Percentiles rank a stretch among this genome's conserved stretches.
Evolutionary conservation across 192 early-diverging fungal species (phyloP).

Genomic region (Phycomyces nitens): DNA sequence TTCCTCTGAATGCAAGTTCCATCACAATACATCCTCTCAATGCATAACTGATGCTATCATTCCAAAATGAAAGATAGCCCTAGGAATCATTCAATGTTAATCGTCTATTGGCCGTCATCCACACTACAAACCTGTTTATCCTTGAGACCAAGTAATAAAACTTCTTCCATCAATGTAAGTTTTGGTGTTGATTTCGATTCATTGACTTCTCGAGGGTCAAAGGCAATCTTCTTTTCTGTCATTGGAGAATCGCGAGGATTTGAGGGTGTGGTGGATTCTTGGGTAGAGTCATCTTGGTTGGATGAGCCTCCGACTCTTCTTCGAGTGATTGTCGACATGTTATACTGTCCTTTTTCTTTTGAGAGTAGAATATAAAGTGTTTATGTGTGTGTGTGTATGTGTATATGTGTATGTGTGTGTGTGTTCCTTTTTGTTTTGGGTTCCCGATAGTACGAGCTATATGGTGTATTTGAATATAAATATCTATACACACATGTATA

Average conservation of each 20-base stretch:
- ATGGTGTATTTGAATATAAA: too few relatives aligned
- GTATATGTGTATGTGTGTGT: background rate
- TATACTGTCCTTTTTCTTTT: too few relatives aligned
- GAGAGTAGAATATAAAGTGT: too few relatives aligned
- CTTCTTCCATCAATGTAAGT: constrained; percentile 95
- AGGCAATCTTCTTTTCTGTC: constrained; percentile 40
- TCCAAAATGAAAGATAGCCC: constrained; percentile 98
- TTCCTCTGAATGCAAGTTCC: constrained; percentile 89
- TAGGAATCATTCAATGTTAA: constrained; percentile 31
- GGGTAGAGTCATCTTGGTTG: constrained; percentile 8
- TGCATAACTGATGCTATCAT: constrained; percentile 97
- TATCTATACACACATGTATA: background rate
- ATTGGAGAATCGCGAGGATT: background rate
- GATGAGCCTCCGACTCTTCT: constrained; percentile 22
- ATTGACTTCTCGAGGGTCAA: constrained; percentile 55
- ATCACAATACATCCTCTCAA: constrained; percentile 93
- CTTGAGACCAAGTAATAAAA: constrained; percentile 90
- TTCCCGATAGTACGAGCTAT: too few relatives aligned
- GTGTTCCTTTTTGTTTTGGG: too few relatives aligned
- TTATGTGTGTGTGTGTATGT: background rate
- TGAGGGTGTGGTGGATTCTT: background rate
- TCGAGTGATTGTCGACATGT: constrained; percentile 32
- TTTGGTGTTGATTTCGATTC: constrained; percentile 47
- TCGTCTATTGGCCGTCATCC: background rate
- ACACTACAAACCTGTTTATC: constrained; percentile 72